Evolutionary conservation across 2,329 filamentous ascomycete genomes (phyloP), one percentile per base, ranked within the genome.

Genomic region (Colletotrichum sidae): DNA sequence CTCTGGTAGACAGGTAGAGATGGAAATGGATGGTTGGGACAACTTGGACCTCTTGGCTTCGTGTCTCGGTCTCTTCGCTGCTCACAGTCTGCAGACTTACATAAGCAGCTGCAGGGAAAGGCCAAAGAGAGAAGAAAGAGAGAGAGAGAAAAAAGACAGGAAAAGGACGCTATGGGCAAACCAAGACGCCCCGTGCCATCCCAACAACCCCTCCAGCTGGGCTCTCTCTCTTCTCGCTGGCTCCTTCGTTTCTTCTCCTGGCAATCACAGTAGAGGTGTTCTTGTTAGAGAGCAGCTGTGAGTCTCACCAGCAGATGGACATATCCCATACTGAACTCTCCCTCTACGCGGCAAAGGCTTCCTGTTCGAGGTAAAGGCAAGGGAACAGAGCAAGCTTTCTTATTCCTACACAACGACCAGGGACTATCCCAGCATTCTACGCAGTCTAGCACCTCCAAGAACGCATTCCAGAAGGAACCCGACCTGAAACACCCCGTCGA

Each of bases 401-500:
- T 25, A 25, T 25, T 25, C 1, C 25, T 0, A 25, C 1, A 5
- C 2, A 1, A 25, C 25, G 1, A 5, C 25, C 25, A 25, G 25
- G 25, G 25, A 25, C 1, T 5, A 25, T 25, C 25, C 25, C 25
- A 25, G 25, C 25, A 25, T 4, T 25, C 25, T 25, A 25, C 25
- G 25, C 25, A 25, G 25, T 4, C 33, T 50, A 37, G 46, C 25
- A 10, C 41, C 49, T 13, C 35, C 35, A 37, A 34, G 50, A 15
- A 55, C 25, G 57, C 39, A 61, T 47, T 55, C 58, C 42, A 53
- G 57, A 61, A 61, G 62, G 62, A 56, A 53, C 52, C 41, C 38
- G 41, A 65, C 52, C 62, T 65, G 52, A 65, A 62, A 62, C 58
- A 62, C 35, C 25, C 57, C 51, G 45, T 49, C 51, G 17, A 52